Base-by-base conservation (phyloP, 495 filamentous ascomycete genomes). In the Paragyromitra xinjiangensis region DNA sequence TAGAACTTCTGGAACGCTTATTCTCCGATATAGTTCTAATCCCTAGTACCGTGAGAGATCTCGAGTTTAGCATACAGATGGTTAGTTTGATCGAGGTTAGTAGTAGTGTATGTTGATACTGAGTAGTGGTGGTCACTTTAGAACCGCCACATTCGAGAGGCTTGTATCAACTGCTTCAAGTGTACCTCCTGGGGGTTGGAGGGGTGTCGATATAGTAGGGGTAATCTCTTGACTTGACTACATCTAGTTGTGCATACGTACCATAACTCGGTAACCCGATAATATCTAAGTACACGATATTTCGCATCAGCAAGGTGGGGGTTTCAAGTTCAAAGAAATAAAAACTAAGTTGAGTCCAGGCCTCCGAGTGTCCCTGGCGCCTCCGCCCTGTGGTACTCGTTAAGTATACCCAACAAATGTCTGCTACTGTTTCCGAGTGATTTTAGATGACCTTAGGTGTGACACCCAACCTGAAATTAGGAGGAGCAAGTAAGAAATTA, bases 1-100 rank as follows among this genome's bases (percentile, higher is more conserved):
- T 22, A 64, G n/a, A 44, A 14, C 61, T 44, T 64, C 56, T 39
- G 56, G 56, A 64, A 44, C 37, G 22, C 61, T 22, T 45, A 45
- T 42, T 39, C 58, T 62, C 58, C 58, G 58, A 59, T 12, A 59
- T 1, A 55, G 56, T 12, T 40, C 37, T 42, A 24, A 26, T 61
- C 39, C 29, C 34, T n/a, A 12, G 34, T n/a, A 16, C 29, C 4
- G 29, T 61, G 34, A 12, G 16, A 39, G 29, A 61, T 61, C 12
- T 39, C 1, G 11, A 16, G 16, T 19, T 40, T 61, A 39, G 29
- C 55, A 58, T 62, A 34, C 2, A 34, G 14, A 22, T n/a, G 29
- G 58, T 29, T 12, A 64, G 16, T 6, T 26, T 44, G 37, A 44
- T 44, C 61, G 4, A 6, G 22, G 22, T 48, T 48, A 50, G 24